Evolutionary conservation across 306 rosid species (phyloP).

Genomic region (Corylus heterophylla): DNA sequence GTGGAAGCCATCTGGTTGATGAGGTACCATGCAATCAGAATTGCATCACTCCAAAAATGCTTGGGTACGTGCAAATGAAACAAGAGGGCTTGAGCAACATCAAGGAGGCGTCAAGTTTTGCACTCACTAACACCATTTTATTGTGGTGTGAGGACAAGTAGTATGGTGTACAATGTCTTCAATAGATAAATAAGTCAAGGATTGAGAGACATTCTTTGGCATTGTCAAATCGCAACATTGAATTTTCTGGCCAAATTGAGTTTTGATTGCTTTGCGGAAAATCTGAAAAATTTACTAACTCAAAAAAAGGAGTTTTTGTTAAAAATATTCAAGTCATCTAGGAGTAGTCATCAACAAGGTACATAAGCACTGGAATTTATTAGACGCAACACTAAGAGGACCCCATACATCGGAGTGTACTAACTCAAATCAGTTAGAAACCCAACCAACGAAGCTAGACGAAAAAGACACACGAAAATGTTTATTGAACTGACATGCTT

Average conservation of each 20-base stretch:
- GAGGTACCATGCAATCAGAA: not conserved
- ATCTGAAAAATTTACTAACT: not conserved
- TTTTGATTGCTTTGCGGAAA: not conserved
- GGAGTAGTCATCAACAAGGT: too few relatives aligned
- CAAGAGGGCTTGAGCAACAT: too few relatives aligned
- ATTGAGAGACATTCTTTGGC: not conserved
- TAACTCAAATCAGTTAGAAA: too few relatives aligned
- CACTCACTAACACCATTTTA: not conserved
- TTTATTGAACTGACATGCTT: not conserved
- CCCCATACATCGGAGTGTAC: not conserved
- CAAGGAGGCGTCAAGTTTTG: not conserved
- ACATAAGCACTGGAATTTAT: too few relatives aligned
- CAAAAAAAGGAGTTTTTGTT: not conserved
- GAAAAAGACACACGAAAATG: not conserved
- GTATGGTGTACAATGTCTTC: not conserved
- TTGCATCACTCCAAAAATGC: too few relatives aligned
- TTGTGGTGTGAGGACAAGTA: not conserved
- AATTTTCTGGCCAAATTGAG: not conserved
- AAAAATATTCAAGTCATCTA: too few relatives aligned
- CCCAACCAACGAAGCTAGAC: not conserved
- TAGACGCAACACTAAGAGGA: too few relatives aligned
- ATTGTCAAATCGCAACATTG: not conserved
- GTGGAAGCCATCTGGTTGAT: too few relatives aligned
- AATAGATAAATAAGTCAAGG: not conserved
- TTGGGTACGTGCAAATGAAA: too few relatives aligned